A percentile compares a stretch with the other conserved stretches of the same genome.
Evolutionary conservation across 129 eudicot species (phyloP).

Genomic region (Oenanthe sinensis): DNA sequence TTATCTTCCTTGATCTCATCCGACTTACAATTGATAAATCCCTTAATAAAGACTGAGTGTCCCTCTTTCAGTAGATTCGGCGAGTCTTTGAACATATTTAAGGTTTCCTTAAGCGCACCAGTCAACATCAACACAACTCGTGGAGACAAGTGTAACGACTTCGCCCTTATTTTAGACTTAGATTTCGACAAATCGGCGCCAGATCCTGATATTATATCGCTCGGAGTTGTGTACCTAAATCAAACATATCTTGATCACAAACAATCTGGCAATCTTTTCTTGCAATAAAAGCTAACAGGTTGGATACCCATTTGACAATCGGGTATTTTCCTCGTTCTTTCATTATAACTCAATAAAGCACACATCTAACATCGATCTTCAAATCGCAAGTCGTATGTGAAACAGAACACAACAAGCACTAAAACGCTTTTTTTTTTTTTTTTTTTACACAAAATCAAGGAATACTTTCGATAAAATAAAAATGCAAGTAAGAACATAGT

Average conservation of each 20-base stretch:
- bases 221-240: neutral
- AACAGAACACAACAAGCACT: too few relatives aligned
- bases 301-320: too few relatives aligned
- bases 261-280: neutral
- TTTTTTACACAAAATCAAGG: too few relatives aligned
- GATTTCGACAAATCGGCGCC: constrained; percentile 11
- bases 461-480: too few relatives aligned
- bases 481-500: too few relatives aligned
- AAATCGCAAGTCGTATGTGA: too few relatives aligned
- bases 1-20: too few relatives aligned
- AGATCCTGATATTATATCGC: neutral
- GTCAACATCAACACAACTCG: constrained; percentile 79
- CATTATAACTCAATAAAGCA: neutral
- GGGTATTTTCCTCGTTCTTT: too few relatives aligned
- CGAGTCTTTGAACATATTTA: constrained; percentile 68
- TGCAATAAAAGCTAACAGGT: too few relatives aligned
- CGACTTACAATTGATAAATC: constrained; percentile 18
- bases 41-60: constrained; percentile 89
- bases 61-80: constrained; percentile 91
- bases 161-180: neutral
- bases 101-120: constrained; percentile 62
- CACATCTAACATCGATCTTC: too few relatives aligned
- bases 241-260: neutral
- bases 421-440: too few relatives aligned
- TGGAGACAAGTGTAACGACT: too few relatives aligned